phyloP scores from a whole-genome alignment of 2,329 filamentous ascomycete genomes.

The Clarireedia monteithiana region DNA sequence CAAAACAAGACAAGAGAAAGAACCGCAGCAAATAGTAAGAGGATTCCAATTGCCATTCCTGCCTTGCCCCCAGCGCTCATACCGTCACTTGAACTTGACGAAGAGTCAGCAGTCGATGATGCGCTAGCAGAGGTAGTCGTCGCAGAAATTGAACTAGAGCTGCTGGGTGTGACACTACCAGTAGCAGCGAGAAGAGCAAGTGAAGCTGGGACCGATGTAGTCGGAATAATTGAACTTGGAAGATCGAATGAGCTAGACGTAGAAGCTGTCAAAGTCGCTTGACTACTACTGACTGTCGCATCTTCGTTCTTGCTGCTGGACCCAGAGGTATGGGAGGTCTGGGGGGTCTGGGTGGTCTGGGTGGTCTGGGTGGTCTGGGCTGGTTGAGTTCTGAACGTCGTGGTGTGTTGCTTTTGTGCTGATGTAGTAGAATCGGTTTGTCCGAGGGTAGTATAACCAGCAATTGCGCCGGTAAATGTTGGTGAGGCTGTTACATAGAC shows the following conservation, averaged over 20 bases:
- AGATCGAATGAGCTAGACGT: constrained; percentile 6
- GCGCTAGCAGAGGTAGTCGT: constrained; percentile 4
- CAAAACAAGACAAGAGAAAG: constrained; percentile 64
- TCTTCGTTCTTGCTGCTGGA: neutral
- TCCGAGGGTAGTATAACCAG: constrained; percentile 37
- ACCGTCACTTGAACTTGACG: constrained; percentile 14
- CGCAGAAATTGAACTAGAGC: constrained; percentile 5
- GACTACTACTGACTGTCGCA: constrained; percentile 4
- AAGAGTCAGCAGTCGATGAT: constrained; percentile 9
- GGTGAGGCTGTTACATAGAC: constrained; percentile 44
- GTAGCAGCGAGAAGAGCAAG: constrained; percentile 12
- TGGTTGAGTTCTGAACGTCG: neutral
- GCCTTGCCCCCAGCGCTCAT: constrained; percentile 49
- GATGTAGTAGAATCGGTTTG: constrained; percentile 7
- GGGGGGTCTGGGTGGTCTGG: too few relatives aligned
- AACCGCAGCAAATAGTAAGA: constrained; percentile 60
- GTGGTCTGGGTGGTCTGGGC: neutral
- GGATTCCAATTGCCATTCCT: constrained; percentile 75
- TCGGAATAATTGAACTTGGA: constrained; percentile 14
- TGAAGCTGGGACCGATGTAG: constrained; percentile 12
- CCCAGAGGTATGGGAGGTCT: neutral
- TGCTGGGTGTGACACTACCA: neutral
- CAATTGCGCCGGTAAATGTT: constrained; percentile 44
- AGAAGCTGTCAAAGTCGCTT: neutral
- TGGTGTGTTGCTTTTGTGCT: neutral